Evolutionary conservation across 1,284 basidiomycete genomes (phyloP).

Genomic region (Kwoniella shivajii): DNA sequence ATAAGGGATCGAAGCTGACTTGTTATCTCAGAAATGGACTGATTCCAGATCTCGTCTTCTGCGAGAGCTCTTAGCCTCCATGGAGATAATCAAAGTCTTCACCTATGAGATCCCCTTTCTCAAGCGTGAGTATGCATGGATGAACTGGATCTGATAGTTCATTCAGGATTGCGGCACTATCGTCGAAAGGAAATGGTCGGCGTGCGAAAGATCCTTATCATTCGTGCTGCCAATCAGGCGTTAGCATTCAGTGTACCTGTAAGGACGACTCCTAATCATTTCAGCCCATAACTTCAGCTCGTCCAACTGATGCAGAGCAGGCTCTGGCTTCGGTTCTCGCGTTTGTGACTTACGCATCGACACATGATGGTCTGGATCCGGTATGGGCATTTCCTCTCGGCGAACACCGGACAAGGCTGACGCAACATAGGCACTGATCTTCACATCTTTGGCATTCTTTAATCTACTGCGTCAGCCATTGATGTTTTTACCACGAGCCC

Average conservation of each 20-base stretch:
- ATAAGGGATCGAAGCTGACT: background rate
- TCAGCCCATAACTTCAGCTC: too few species aligned
- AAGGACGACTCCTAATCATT: too few species aligned
- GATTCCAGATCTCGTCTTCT: constrained; percentile 81
- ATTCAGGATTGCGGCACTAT: constrained; percentile 60
- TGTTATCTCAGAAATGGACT: constrained; percentile 61
- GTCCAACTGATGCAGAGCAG: constrained; percentile 58
- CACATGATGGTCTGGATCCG: constrained; percentile 61
- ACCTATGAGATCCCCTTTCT: constrained; percentile 69
- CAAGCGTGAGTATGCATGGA: constrained; percentile 56
- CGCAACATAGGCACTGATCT: constrained; percentile 59
- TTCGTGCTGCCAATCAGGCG: constrained; percentile 62
- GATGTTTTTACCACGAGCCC: constrained; percentile 68
- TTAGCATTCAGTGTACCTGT: constrained; percentile 54
- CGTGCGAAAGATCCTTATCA: constrained; percentile 63
- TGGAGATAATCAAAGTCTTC: constrained; percentile 77
- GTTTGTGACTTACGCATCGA: constrained; percentile 70
- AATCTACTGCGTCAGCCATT: constrained; percentile 67
- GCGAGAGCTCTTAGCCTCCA: constrained; percentile 71
- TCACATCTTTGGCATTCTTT: constrained; percentile 71
- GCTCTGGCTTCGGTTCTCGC: constrained; percentile 72
- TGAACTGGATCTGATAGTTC: background rate
- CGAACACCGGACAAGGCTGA: background rate
- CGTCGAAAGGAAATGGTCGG: constrained; percentile 63
- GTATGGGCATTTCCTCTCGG: constrained; percentile 18